A percentile compares a stretch with the other conserved stretches of the same genome.
phyloP scores from a whole-genome alignment of 1,284 basidiomycete species.

The Leccinum pachyderme region DNA sequence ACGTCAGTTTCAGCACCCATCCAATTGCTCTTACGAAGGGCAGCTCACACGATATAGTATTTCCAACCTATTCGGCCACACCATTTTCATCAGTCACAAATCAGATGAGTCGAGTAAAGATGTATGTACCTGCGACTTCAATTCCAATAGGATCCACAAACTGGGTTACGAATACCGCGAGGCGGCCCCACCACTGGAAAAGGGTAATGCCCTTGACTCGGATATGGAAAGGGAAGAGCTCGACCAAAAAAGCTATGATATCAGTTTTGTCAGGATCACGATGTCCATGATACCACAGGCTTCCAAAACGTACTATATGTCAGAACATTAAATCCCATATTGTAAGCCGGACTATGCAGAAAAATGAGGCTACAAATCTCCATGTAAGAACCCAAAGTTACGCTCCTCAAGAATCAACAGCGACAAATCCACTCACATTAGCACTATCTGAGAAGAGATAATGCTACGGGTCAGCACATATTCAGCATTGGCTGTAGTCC shows the following conservation, averaged over 20 bases:
- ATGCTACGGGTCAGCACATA: slow-evolving; percentile 9
- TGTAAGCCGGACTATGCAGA: not conserved
- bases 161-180: slow-evolving; percentile 7
- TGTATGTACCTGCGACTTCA: slow-evolving; percentile 4
- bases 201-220: slow-evolving; percentile 17
- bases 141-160: slow-evolving; percentile 20
- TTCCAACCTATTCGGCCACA: slow-evolving; percentile 10
- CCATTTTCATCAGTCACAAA: not conserved
- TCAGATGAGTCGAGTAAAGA: not conserved
- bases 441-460: slow-evolving; percentile 4
- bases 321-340: not conserved
- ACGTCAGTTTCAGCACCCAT: not conserved
- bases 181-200: slow-evolving; percentile 15
- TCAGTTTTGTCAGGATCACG: not conserved
- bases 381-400: not conserved
- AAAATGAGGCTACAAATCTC: not conserved
- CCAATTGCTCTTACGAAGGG: not conserved
- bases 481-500: slow-evolving; percentile 10
- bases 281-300: not conserved
- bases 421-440: slow-evolving; percentile 4
- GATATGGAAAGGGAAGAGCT: slow-evolving; percentile 25
- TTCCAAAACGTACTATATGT: not conserved
- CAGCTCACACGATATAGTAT: slow-evolving; percentile 16
- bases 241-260: slow-evolving; percentile 15
- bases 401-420: not conserved